phyloP scores from a whole-genome alignment of 495 filamentous ascomycete genomes.

The Parathielavia hyrcaniae region DNA sequence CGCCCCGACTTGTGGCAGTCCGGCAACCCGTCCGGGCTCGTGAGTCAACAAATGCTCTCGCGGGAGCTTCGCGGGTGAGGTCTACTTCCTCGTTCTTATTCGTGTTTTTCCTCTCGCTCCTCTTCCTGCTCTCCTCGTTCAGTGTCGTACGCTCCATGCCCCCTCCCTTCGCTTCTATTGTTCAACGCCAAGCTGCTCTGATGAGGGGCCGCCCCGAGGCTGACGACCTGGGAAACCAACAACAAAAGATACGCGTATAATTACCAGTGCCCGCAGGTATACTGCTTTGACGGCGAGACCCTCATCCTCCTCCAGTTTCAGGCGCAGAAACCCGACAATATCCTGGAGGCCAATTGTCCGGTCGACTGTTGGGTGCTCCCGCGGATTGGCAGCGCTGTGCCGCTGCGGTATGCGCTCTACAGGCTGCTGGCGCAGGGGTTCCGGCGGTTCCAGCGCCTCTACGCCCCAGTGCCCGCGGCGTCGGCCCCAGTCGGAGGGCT shows the following conservation, averaged over 20 bases:
- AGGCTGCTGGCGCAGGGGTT: slow-evolving; percentile 17
- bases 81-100: too few relatives aligned
- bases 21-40: background rate
- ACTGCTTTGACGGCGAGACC: slow-evolving; percentile 16
- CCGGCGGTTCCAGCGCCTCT: background rate
- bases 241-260: slow-evolving; percentile 18
- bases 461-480: background rate
- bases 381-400: background rate
- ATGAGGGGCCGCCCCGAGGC: too few relatives aligned
- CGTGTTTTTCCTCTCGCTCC: too few relatives aligned
- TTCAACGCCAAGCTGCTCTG: too few relatives aligned
- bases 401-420: slow-evolving; percentile 20
- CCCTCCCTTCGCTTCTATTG: too few relatives aligned
- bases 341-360: slow-evolving; percentile 7
- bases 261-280: slow-evolving; percentile 16
- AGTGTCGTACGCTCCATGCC: too few relatives aligned
- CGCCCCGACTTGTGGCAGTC: slow-evolving; percentile 3
- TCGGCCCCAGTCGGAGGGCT: too few relatives aligned
- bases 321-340: slow-evolving; percentile 14
- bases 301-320: slow-evolving; percentile 19
- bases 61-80: slow-evolving; percentile 21
- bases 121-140: too few relatives aligned
- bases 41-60: slow-evolving; percentile 14
- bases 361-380: slow-evolving; percentile 21
- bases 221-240: too few relatives aligned